These are phyloP conservation scores for Bruguiera parviflora DNA, from an alignment of 345 rosid genomes.

Conservation along the genomic window DNA sequence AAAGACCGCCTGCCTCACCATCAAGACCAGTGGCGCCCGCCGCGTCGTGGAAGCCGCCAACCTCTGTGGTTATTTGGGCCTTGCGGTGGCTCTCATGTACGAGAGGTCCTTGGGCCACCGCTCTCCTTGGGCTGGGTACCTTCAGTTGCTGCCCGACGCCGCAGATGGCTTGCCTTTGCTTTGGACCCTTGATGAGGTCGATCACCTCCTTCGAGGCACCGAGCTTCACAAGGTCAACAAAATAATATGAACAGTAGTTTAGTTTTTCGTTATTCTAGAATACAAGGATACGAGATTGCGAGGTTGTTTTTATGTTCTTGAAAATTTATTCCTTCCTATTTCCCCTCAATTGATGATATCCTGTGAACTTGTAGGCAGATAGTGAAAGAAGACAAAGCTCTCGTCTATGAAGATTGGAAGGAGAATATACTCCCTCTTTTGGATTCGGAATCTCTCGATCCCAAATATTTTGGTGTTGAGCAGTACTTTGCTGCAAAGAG, in stretches of 20 bases:
- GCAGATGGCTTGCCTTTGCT: constrained; percentile 59
- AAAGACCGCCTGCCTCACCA: constrained; percentile 73
- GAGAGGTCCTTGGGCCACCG: constrained; percentile 62
- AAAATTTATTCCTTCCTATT: background rate
- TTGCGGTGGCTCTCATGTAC: constrained; percentile 75
- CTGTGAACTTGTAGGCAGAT: constrained; percentile 51
- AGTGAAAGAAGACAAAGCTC: constrained; percentile 69
- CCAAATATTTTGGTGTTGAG: constrained; percentile 47
- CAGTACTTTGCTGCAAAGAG: constrained; percentile 68
- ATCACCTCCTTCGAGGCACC: constrained; percentile 65
- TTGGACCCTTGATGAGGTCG: constrained; percentile 61
- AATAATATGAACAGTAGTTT: background rate
- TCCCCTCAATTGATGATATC: background rate
- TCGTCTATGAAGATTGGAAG: constrained; percentile 70
- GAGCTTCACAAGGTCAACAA: constrained; percentile 73
- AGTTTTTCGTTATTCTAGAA: too few species aligned
- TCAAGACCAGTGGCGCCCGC: constrained; percentile 55
- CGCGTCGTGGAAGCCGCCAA: constrained; percentile 52
- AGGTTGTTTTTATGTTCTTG: background rate
- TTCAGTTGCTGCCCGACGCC: constrained; percentile 59
- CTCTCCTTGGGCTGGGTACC: constrained; percentile 80
- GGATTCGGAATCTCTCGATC: constrained; percentile 31
- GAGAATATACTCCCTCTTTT: constrained; percentile 62
- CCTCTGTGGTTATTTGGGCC: constrained; percentile 61
- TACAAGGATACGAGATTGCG: too few species aligned